phyloP scores from a whole-genome alignment of 139 green algal species.

The Chlamydomonas sp. region DNA sequence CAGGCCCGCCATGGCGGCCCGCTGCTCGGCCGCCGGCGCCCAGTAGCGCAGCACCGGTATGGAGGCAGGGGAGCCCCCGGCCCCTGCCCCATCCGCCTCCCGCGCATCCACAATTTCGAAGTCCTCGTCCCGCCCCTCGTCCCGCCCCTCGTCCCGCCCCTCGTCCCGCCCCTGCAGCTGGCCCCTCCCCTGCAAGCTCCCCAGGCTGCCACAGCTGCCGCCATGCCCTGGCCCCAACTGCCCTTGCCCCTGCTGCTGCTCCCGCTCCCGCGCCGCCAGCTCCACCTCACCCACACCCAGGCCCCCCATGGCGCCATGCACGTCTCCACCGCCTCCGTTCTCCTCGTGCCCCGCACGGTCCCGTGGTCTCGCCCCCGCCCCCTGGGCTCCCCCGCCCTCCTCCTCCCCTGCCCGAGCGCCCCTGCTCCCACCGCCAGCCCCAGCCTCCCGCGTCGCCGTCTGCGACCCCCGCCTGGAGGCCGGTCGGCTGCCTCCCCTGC shows the following conservation, averaged over 20 bases:
- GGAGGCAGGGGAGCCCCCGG: no score
- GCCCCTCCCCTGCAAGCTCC: no score
- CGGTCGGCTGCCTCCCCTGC: not conserved
- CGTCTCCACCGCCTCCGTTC: not conserved
- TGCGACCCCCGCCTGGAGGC: not conserved
- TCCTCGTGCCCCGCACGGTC: not conserved
- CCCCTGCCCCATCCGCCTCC: not conserved
- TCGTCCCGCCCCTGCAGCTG: not conserved
- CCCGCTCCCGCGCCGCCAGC: not conserved
- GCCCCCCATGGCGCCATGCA: not conserved
- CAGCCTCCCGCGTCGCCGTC: not conserved
- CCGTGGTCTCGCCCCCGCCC: not conserved
- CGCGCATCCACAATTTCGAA: not conserved
- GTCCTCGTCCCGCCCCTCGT: no score
- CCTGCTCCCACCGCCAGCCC: no score
- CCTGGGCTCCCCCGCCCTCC: no score
- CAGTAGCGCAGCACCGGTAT: conserved; percentile 26
- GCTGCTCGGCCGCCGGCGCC: conserved; percentile 32
- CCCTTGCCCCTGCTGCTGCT: not conserved
- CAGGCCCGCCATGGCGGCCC: not conserved
- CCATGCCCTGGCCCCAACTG: not conserved
- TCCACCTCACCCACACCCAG: not conserved
- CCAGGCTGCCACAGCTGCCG: not conserved
- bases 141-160: not conserved
- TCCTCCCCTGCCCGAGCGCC: not conserved